These are phyloP conservation scores for Podaxis pistillaris DNA, from an alignment of 768 basidiomycete species.

Conservation along the genomic window DNA sequence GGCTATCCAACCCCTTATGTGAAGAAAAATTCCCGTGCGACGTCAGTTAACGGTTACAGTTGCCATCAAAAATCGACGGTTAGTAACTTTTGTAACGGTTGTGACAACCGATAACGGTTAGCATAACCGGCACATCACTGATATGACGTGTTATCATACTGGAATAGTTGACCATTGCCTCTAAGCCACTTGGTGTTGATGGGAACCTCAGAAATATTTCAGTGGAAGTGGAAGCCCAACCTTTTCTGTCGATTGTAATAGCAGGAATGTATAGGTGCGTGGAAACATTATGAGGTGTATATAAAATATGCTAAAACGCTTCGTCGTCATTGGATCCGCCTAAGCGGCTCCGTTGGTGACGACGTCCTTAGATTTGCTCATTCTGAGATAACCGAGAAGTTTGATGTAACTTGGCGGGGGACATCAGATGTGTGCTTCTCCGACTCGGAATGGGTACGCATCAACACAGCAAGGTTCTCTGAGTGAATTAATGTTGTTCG, in stretches of 20 bases:
- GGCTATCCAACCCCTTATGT: too few relatives aligned
- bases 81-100: too few relatives aligned
- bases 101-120: too few relatives aligned
- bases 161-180: neutral
- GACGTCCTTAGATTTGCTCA: neutral
- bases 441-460: slow-evolving; percentile 14
- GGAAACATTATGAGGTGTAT: neutral
- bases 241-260: neutral
- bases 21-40: too few relatives aligned
- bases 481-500: neutral
- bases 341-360: neutral
- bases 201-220: neutral
- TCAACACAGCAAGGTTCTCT: slow-evolving; percentile 5
- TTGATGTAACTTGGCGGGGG: slow-evolving; percentile 1
- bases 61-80: too few relatives aligned
- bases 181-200: neutral
- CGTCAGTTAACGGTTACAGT: too few relatives aligned
- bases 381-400: slow-evolving; percentile 7
- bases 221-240: neutral
- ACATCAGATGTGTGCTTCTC: slow-evolving; percentile 5
- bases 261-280: neutral
- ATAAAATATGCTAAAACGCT: neutral
- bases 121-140: too few relatives aligned
- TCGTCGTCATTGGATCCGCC: neutral
- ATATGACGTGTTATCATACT: neutral